Conservation (phyloP, 768 basidiomycete genomes). For the Mycena olivaceomarginata region DNA sequence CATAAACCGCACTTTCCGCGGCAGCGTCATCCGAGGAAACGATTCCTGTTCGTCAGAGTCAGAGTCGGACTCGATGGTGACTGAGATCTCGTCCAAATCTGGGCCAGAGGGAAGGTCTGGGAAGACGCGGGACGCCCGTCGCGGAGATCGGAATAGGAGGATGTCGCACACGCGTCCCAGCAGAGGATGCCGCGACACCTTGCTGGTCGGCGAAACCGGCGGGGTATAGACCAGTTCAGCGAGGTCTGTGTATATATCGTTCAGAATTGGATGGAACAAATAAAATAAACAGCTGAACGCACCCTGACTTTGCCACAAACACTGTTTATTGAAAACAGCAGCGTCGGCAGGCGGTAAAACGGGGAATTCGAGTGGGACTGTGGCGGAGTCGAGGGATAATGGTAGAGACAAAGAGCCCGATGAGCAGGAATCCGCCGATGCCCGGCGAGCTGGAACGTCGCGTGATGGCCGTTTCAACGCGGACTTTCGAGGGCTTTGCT, state of each 20-base stretch:
- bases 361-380: too few species aligned
- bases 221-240: not conserved
- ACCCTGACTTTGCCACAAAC: not conserved
- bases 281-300: not conserved
- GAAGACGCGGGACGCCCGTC: not conserved
- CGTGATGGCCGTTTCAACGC: not conserved
- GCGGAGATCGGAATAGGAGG: not conserved
- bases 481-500: not conserved
- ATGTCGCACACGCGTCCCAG: not conserved
- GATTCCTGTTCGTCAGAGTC: not conserved
- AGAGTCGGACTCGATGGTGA: conserved; percentile 1
- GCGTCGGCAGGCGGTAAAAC: too few species aligned
- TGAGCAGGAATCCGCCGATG: not conserved
- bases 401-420: too few species aligned
- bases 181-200: not conserved
- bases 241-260: not conserved
- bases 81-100: conserved; percentile 9
- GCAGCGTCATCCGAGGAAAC: not conserved
- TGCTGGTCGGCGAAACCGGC: not conserved
- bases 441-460: not conserved
- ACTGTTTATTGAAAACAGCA: too few species aligned
- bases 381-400: too few species aligned
- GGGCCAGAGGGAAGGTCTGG: not conserved
- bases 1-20: conserved; percentile 8
- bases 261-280: not conserved